phyloP scores from a whole-genome alignment of 768 basidiomycete genomes.

The Agaricus subrufescens region DNA sequence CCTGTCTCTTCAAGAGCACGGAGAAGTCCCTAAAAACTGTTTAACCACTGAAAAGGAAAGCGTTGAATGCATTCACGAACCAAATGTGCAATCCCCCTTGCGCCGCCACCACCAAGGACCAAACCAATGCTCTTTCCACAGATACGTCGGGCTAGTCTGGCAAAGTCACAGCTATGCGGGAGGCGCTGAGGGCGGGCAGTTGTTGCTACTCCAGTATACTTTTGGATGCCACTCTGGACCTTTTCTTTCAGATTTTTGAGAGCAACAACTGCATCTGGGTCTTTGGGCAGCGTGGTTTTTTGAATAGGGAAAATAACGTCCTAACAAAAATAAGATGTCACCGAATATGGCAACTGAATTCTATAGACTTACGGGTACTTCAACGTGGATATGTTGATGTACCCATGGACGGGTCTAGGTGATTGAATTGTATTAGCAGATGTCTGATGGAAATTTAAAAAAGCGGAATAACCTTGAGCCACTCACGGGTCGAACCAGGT shows the following conservation, averaged over 20 bases:
- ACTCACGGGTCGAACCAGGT: slow-evolving; percentile 90
- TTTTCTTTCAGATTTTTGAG: slow-evolving; percentile 91
- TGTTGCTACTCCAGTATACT: slow-evolving; percentile 67
- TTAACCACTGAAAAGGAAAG: background rate
- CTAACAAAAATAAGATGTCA: slow-evolving; percentile 28
- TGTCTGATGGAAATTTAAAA: background rate
- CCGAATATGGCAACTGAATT: background rate
- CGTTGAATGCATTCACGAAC: slow-evolving; percentile 18
- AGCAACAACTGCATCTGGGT: slow-evolving; percentile 83
- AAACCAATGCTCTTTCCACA: slow-evolving; percentile 93
- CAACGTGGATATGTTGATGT: slow-evolving; percentile 94
- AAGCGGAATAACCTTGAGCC: slow-evolving; percentile 69
- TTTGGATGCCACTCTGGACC: slow-evolving; percentile 85
- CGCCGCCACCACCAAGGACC: slow-evolving; percentile 97
- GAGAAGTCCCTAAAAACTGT: slow-evolving; percentile 70
- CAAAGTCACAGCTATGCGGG: slow-evolving; percentile 88
- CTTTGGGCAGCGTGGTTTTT: slow-evolving; percentile 60
- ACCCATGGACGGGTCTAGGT: slow-evolving; percentile 89
- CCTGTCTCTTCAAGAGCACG: slow-evolving; percentile 88
- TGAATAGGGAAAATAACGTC: slow-evolving; percentile 65
- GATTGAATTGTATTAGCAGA: background rate
- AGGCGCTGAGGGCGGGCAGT: slow-evolving; percentile 68
- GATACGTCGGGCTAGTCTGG: slow-evolving; percentile 82
- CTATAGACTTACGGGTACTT: slow-evolving; percentile 65
- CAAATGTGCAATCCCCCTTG: slow-evolving; percentile 58